Conservation (phyloP, 1,284 basidiomycete species). For the Ustilago hordei region DNA sequence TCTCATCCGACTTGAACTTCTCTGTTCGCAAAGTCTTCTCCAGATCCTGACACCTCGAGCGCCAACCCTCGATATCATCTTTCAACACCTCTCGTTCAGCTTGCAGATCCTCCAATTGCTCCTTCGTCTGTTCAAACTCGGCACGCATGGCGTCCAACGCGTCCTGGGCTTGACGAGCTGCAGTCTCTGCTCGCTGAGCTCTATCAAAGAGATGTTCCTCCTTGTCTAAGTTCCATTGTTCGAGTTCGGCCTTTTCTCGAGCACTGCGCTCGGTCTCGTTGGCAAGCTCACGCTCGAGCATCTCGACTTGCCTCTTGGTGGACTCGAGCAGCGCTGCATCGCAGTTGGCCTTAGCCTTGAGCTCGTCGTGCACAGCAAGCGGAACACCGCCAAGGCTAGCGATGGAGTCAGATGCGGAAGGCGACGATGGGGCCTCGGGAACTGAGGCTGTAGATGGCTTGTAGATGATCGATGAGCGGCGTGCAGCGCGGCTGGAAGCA, state of each 20-base stretch:
- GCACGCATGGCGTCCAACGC: conserved; percentile 19
- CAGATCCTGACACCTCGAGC: conserved; percentile 61
- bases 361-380: conserved; percentile 54
- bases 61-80: conserved; percentile 67
- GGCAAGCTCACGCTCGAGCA: conserved; percentile 50
- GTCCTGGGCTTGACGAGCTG: conserved; percentile 29
- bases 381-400: conserved; percentile 44
- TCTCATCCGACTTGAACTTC: conserved; percentile 55
- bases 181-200: conserved; percentile 47
- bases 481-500: conserved; percentile 23
- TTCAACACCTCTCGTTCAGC: conserved; percentile 65
- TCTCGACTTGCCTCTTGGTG: conserved; percentile 54
- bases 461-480: conserved; percentile 55
- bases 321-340: conserved; percentile 54
- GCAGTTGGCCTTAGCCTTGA: conserved; percentile 53
- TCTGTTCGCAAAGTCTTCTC: conserved; percentile 61
- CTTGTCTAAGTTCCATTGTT: conserved; percentile 57
- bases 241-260: conserved; percentile 55
- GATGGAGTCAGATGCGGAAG: conserved; percentile 37
- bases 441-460: conserved; percentile 41
- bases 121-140: conserved; percentile 38
- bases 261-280: conserved; percentile 48
- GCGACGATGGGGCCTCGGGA: conserved; percentile 22
- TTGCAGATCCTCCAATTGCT: conserved; percentile 56
- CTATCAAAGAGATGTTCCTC: conserved; percentile 47